Evolutionary conservation across 2,329 filamentous ascomycete species (phyloP), one percentile per base, ranked within the genome.

Genomic region (Fusarium incarnatum): DNA sequence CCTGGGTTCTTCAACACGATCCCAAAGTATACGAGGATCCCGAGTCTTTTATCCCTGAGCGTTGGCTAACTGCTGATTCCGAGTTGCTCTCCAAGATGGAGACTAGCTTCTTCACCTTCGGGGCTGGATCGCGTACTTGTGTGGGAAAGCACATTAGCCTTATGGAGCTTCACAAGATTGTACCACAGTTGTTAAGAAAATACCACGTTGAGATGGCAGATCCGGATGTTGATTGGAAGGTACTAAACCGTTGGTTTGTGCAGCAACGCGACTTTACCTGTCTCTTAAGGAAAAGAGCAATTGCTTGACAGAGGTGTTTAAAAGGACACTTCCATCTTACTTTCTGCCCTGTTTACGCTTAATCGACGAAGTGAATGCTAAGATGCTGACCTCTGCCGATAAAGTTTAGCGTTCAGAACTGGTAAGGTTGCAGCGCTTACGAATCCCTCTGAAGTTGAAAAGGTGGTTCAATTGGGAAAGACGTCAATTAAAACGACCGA

Each of bases 211-310:
- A 28, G 6, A 5, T 58, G 22, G 47, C 37, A 13, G 28, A 53
- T 44, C 56, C 56, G 6, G 11, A 58, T 8, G 22, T 20, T 42
- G 28, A 58, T 11, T 53, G 46, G 46, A 11, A 50, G 23, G 40
- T 30, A 1, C 28, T 25, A 7, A 58, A 58, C 13, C 46, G 46
- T 34, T 58, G 56, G 56, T 58, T 58, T 44, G 56, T 53, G 3
- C 46, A 58, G 22, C 56, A 58, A 11, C 55, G 30, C 5, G 46
- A 47, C 2, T 34, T 57, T 0, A 32, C 15, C 6, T 57, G 46
- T 22, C 4, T 40, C 9, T 13, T 57, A 10, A 42, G 30, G 18
- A 34, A 32, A 12, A 40, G 48, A n/a, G 18, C 2, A 25, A 12
- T 15, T 2, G 16, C 6, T 0, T 50, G 0, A 50, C 1, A 28